A percentile compares a stretch with the other conserved stretches of the same genome.
These are phyloP conservation scores for Diaporthe capsici DNA, from an alignment of 2,329 filamentous ascomycete species.

Conservation along the genomic window DNA sequence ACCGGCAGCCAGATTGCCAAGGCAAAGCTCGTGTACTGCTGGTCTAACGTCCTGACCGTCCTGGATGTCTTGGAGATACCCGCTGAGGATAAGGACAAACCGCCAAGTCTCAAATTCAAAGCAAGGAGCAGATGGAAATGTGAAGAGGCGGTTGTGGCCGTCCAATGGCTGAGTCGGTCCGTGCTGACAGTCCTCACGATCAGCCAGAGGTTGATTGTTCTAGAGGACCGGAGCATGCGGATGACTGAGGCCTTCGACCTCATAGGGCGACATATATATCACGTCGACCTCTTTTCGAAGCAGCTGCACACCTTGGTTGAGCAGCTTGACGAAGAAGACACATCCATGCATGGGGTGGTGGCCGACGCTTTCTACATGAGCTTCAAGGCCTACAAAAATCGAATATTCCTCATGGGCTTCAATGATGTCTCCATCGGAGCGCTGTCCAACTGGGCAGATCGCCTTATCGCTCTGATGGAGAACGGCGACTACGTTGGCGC, in stretches of 20 bases:
- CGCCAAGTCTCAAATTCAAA: slow-evolving; percentile 82
- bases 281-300: slow-evolving; percentile 88
- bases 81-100: slow-evolving; percentile 80
- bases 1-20: slow-evolving; percentile 79
- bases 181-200: slow-evolving; percentile 94
- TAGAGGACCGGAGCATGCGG: slow-evolving; percentile 90
- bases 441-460: slow-evolving; percentile 96
- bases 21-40: slow-evolving; percentile 95
- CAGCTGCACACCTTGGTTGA: slow-evolving; percentile 90
- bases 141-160: slow-evolving; percentile 94
- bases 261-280: slow-evolving; percentile 91
- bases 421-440: slow-evolving; percentile 93
- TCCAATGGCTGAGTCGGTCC: slow-evolving; percentile 96
- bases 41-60: slow-evolving; percentile 97
- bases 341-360: slow-evolving; percentile 93
- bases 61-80: slow-evolving; percentile 86
- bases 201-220: slow-evolving; percentile 90
- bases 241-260: slow-evolving; percentile 97
- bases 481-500: slow-evolving; percentile 95
- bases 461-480: slow-evolving; percentile 94
- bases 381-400: slow-evolving; percentile 94
- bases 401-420: slow-evolving; percentile 92
- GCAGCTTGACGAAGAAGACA: slow-evolving; percentile 87
- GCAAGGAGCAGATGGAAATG: slow-evolving; percentile 91
- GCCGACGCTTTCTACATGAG: slow-evolving; percentile 99